Base-by-base conservation (phyloP, 2,329 filamentous ascomycete genomes). In the Chrysoporthe puriensis region DNA sequence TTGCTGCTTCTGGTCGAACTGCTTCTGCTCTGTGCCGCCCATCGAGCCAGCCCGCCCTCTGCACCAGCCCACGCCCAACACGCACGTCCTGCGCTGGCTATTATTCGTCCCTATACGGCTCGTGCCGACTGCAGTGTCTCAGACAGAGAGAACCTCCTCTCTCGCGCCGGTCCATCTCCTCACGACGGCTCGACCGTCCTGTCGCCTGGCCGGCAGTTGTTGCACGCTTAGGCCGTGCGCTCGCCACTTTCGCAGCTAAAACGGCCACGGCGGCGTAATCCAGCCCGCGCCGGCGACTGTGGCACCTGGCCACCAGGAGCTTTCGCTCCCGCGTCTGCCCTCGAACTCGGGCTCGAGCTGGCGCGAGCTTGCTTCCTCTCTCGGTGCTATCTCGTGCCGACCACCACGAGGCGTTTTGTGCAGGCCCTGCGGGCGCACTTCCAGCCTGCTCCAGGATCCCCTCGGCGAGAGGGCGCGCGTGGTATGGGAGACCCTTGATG, bases 51-150 rank as follows among this genome's bases (percentile, higher is more conserved):
- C 26, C 26, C 26, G 26, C 26, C 26, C 26, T 26, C 26, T 26
- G 26, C 26, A 26, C 26, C 26, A 26, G 26, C 26, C 26, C 26
- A 26, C 26, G 26, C 26, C 26, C 26, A 26, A 26, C 26, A 26
- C 26, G 2, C 26, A 26, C 26, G 26, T 57, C 16, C 34, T 40
- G 16, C 16, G 11, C 16, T n/a, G 11, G 32, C 54, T 13, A 57
- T 57, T 13, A 57, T 57, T 57, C 54, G 54, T 40, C 34, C 34
- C 34, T 57, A n/a, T 57, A 57, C 54, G 54, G 54, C 54, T 57
- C 54, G 54, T 4, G 3, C 54, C 54, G 54, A 4, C 34, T 18
- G 13, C 32, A n/a, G 14, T 57, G 54, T 57, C 54, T 57, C 34
- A 40, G 18, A 4, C 26, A 26, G 26, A 26, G 26, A 26, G 26